These are phyloP conservation scores for Pseudogymnoascus sp. DNA, from an alignment of 2,329 filamentous ascomycete species.

Conservation along the genomic window DNA sequence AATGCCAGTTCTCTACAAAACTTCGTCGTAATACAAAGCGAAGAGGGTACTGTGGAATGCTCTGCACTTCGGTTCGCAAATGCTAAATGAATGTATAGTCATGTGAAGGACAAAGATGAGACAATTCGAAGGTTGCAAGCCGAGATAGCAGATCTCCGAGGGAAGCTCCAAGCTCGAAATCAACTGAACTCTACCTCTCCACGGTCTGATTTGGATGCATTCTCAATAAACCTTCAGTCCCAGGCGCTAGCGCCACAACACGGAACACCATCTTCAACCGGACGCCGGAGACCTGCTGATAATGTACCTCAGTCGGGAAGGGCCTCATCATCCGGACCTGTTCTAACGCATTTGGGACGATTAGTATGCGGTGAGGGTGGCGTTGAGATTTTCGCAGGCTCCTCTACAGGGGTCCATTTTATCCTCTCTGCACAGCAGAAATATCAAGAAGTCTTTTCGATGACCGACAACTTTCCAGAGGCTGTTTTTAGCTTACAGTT, in stretches of 20 bases:
- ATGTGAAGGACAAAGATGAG: not conserved
- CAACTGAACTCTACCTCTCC: not conserved
- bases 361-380: not conserved
- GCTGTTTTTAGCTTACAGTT: conserved; percentile 1
- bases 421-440: conserved; percentile 6
- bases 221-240: not conserved
- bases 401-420: conserved; percentile 14
- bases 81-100: not conserved
- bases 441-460: not conserved
- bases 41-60: not conserved
- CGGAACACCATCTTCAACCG: not conserved
- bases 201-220: not conserved
- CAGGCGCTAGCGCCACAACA: not conserved
- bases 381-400: conserved; percentile 12
- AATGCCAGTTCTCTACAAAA: not conserved
- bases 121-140: not conserved
- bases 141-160: not conserved
- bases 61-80: not conserved
- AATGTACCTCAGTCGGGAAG: not conserved
- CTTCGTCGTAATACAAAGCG: not conserved
- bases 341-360: conserved; percentile 10
- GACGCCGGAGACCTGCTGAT: not conserved
- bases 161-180: not conserved
- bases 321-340: not conserved
- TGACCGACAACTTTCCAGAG: conserved; percentile 2